phyloP scores from a whole-genome alignment of 257 asterid genomes.

The Gynochthodes officinalis region DNA sequence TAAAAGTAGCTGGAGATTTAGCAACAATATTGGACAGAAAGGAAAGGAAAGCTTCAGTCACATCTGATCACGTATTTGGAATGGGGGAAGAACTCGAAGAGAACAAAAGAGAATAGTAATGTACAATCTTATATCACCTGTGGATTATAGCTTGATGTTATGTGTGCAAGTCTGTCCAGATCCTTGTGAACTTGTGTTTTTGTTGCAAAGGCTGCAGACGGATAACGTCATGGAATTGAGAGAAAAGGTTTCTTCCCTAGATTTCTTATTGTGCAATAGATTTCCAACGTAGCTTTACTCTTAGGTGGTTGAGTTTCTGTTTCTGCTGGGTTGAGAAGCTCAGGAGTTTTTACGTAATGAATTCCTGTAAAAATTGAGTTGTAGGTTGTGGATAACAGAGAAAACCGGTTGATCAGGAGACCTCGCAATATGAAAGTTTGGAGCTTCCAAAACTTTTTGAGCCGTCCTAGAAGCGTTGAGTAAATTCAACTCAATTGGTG shows the following conservation, averaged over 20 bases:
- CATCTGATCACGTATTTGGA: constrained; percentile 66
- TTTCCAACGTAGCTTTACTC: background rate
- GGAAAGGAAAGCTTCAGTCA: constrained; percentile 40
- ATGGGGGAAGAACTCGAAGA: constrained; percentile 41
- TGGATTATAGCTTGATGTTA: constrained; percentile 1
- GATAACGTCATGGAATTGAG: background rate
- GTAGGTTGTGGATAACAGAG: background rate
- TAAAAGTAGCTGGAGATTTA: constrained; percentile 64
- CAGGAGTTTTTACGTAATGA: background rate
- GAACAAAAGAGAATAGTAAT: constrained; percentile 38
- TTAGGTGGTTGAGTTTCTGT: background rate
- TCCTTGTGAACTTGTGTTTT: background rate
- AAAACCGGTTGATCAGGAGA: background rate
- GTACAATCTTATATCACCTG: background rate
- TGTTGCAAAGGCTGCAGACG: constrained; percentile 12
- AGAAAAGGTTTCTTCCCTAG: constrained; percentile 1
- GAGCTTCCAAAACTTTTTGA: background rate
- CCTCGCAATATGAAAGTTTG: background rate
- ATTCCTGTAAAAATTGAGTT: background rate
- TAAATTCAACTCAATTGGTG: background rate
- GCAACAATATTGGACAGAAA: constrained; percentile 50
- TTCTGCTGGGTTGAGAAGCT: background rate
- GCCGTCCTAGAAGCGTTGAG: background rate
- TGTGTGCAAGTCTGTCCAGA: background rate
- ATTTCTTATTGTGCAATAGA: constrained; percentile 4